These are phyloP conservation scores for Rhamnella rubrinervis DNA, from an alignment of 331 rosid genomes.

Conservation along the genomic window DNA sequence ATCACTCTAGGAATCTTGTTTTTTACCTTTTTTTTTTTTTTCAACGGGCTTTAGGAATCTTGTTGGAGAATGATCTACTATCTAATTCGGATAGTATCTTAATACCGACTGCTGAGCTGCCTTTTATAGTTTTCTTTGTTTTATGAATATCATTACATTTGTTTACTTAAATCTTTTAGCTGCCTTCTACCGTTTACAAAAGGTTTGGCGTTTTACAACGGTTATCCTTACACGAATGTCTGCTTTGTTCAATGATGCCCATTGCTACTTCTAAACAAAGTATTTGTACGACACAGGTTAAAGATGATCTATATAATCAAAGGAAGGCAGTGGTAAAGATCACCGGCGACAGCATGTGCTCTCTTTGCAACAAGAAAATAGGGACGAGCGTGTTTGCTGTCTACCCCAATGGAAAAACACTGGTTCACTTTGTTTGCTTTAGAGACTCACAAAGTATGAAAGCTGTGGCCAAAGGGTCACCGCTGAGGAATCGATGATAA, in stretches of 20 bases:
- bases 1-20: neutral
- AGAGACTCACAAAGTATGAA: constrained; percentile 91
- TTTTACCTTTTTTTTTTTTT: too few species aligned
- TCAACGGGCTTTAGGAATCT: too few species aligned
- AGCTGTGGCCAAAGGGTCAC: constrained; percentile 69
- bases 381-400: constrained; percentile 95
- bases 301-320: constrained; percentile 75
- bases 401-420: constrained; percentile 86
- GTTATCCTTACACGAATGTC: too few species aligned
- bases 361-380: constrained; percentile 91
- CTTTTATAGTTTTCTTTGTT: neutral
- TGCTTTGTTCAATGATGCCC: neutral
- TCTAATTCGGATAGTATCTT: too few species aligned
- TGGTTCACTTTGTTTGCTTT: constrained; percentile 92
- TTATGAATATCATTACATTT: neutral
- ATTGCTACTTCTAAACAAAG: neutral
- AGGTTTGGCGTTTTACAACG: too few species aligned
- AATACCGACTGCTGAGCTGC: neutral
- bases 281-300: constrained; percentile 55
- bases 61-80: neutral
- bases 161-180: neutral
- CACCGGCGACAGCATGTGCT: constrained; percentile 82
- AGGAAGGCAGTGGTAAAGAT: constrained; percentile 75
- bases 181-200: neutral
- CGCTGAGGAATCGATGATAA: constrained; percentile 48